Evolutionary conservation across 139 green algal species (phyloP).

Genomic region (Micractinium sp.): DNA sequence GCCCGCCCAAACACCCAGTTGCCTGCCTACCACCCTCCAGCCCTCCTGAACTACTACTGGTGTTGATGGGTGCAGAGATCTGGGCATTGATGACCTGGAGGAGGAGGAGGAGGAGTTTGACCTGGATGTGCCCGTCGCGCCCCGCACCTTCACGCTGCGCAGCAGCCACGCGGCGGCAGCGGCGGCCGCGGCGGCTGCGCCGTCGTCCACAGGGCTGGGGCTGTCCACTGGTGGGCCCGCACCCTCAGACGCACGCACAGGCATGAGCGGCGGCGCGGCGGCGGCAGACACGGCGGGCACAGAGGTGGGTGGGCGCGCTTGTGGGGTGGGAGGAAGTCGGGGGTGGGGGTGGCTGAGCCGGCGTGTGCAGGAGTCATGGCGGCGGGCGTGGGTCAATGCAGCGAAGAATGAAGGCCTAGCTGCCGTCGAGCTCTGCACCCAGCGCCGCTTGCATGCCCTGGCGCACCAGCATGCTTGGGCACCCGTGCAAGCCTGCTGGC

Average conservation of each 20-base stretch:
- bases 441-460: no score
- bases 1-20: no score
- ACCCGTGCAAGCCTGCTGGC: neutral
- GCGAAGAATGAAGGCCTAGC: no score
- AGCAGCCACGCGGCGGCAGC: neutral
- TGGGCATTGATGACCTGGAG: slow-evolving; percentile 7
- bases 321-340: neutral
- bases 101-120: neutral
- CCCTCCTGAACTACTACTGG: neutral
- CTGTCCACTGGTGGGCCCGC: slow-evolving; percentile 1
- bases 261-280: neutral
- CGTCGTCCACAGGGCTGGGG: slow-evolving; percentile 11
- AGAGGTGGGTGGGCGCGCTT: neutral
- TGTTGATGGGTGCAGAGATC: neutral
- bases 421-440: no score
- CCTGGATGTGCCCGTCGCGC: neutral
- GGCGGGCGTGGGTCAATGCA: no score
- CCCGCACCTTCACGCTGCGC: slow-evolving; percentile 24
- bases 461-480: neutral
- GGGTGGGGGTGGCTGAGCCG: neutral
- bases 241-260: slow-evolving; percentile 13
- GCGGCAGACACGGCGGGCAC: slow-evolving; percentile 11
- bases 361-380: no score
- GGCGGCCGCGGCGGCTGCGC: neutral
- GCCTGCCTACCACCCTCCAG: neutral